Base-by-base conservation (phyloP, 805 yeast species). In the Pichia rugopelliculosa region DNA sequence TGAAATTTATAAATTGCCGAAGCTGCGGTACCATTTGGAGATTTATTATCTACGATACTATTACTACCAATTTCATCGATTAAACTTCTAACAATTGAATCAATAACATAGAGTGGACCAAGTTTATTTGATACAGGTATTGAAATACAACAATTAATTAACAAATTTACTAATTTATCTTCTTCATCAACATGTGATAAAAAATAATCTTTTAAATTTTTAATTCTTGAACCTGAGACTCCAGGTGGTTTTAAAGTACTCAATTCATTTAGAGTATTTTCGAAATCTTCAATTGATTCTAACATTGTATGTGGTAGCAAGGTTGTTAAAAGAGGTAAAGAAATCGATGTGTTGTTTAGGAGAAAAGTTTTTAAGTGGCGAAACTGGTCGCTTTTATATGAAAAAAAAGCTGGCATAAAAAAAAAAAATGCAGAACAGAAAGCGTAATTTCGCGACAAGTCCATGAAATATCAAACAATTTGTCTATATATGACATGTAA, bases 171-270 rank as follows among this genome's bases (percentile, higher is more conserved):
- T 45, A 86, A 65, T 52, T 74, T 72, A 23, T 83, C 71, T 55
- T 65, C 68, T 37, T 63, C 61, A 41, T 52, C 50, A 36, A 84
- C 84, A 64, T 88, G 78, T 55, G 76, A 76, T 51, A 82, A 72
- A 48, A 96, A 95, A 52, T 86, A 64, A 48, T 86, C 84, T 41
- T 91, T 86, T 61, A 90, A 72, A 60, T 82, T 82, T 65, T 87
- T 87, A 67, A 91, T 93, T 70, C 96, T 88, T 47, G 96, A 81
- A 39, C 98, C 98, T 25, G 97, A 89, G 45, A 91, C 93, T 51
- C 99, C 98, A 13, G 91, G 91, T 15, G 96, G 79, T 66, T 82
- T 84, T 57, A 84, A 68, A 6, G 76, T 72, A 25, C 76, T 70
- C 46, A 78, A 62, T 59, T 77, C 81, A 53, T 70, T 72, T 49